Evolutionary conservation across 2,329 filamentous ascomycete genomes (phyloP), one percentile per base, ranked within the genome.

Genomic region (Fusarium caatingaense): DNA sequence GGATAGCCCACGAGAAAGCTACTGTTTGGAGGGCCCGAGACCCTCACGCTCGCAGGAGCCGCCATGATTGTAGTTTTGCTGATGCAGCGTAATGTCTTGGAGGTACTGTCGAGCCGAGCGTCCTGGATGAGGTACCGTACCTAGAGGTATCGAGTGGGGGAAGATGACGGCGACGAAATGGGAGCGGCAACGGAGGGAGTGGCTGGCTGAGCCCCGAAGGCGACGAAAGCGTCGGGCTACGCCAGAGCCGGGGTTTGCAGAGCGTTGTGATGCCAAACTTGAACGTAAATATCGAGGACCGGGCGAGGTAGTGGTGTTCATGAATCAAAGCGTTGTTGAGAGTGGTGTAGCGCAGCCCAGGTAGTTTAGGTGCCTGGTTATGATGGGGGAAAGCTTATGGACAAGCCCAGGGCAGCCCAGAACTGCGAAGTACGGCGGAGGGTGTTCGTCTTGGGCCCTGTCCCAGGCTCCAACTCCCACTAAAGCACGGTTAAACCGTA

Each of bases 1-100:
- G 96, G 96, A 81, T 98, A 99, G 75, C 96, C 96, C 74, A 98
- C 93, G 71, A 98, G 87, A 79, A 97, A 98, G 83, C 93, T 96
- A 83, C 93, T 96, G 83, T 99, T 99, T 75, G 96, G 94, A 79
- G 94, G 94, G 79, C 96, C 96, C 74, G 94, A 97, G 83, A 99
- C 94, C 87, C 96, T 92, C 84, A 99, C 96, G 82, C 76, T 81
- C 69, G 80, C 80, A 61, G 78, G 76, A 64, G 72, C 74, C n/a
- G 73, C 64, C 73, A 75, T 75, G 66, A 55, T 71, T 48, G 60
- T 59, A 50, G 30, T 64, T 60, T 56, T 68, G 57, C 60, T 69
- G 65, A 60, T 60, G 59, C 27, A 56, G 55, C 48, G 50, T 56
- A 44, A 64, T 40, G 54, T 45, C 58, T 70, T 53, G 60, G 63